Evolutionary conservation across 1,284 basidiomycete genomes (phyloP).

Genomic region (Hypsizygus ulmarius): DNA sequence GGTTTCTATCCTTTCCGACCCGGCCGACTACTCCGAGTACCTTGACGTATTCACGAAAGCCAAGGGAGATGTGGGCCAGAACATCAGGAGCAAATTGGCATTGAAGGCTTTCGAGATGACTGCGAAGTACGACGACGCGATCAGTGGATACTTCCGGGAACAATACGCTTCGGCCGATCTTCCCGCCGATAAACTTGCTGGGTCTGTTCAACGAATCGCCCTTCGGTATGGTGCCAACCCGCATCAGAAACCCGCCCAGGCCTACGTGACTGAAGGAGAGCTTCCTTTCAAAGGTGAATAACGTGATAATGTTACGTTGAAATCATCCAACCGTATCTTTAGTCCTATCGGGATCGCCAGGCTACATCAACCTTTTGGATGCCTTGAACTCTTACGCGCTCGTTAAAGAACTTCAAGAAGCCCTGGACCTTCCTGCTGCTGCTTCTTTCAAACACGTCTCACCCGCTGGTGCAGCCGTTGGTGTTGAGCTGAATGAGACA

Average conservation of each 20-base stretch:
- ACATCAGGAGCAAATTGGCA: conserved; percentile 77
- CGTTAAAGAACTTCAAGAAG: conserved; percentile 90
- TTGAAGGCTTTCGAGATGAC: conserved; percentile 99
- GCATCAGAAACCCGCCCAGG: conserved; percentile 98
- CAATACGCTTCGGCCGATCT: conserved; percentile 86
- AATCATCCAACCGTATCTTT: conserved; percentile 4
- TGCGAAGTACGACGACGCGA: conserved; percentile 92
- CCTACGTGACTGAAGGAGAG: conserved; percentile 86
- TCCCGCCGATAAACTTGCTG: conserved; percentile 60
- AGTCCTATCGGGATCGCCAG: conserved; percentile 94
- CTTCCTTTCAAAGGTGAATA: conserved; percentile 89
- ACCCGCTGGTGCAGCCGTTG: conserved; percentile 94
- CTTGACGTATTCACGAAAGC: conserved; percentile 71
- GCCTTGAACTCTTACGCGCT: conserved; percentile 97
- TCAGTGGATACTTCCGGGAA: conserved; percentile 95
- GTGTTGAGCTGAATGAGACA: conserved; percentile 76
- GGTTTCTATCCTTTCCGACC: conserved; percentile 91
- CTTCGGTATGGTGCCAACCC: conserved; percentile 98
- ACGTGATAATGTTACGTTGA: neutral
- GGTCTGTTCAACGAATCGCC: conserved; percentile 78
- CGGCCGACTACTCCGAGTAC: conserved; percentile 89
- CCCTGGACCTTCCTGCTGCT: conserved; percentile 87
- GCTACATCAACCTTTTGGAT: conserved; percentile 99
- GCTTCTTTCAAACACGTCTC: conserved; percentile 99
- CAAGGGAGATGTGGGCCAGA: conserved; percentile 68